Conservation (phyloP, 1,284 basidiomycete genomes). For the Malassezia nana region DNA sequence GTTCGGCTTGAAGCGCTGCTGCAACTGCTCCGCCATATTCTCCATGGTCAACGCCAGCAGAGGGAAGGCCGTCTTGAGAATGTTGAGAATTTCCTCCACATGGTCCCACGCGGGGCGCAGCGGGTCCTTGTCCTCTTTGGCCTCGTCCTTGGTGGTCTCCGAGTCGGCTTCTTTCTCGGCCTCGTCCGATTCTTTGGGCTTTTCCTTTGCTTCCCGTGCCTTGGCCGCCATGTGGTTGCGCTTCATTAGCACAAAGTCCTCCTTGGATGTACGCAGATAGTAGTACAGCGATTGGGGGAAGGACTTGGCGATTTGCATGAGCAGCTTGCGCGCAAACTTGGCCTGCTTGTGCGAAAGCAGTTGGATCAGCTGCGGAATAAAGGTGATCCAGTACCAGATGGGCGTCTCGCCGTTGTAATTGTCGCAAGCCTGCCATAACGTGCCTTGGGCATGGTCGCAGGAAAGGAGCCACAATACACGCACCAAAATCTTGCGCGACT, state of each 20-base stretch:
- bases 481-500: conserved; percentile 80
- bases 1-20: conserved; percentile 77
- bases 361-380: conserved; percentile 88
- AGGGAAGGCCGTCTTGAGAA: conserved; percentile 92
- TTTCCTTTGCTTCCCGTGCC: conserved; percentile 46
- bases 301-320: conserved; percentile 79
- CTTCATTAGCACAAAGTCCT: conserved; percentile 60
- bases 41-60: conserved; percentile 89
- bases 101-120: conserved; percentile 70
- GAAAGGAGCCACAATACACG: conserved; percentile 94
- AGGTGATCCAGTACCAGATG: conserved; percentile 97
- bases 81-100: conserved; percentile 86
- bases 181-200: conserved; percentile 18
- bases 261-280: conserved; percentile 78
- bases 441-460: conserved; percentile 67
- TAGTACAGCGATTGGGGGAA: conserved; percentile 97
- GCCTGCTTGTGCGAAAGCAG: conserved; percentile 84
- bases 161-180: conserved; percentile 9
- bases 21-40: conserved; percentile 92
- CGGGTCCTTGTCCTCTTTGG: conserved; percentile 11
- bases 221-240: conserved; percentile 31
- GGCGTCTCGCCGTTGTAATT: conserved; percentile 92
- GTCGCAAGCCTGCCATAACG: conserved; percentile 82
- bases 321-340: conserved; percentile 78
- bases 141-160: conserved; percentile 10